Evolutionary conservation across 2,329 filamentous ascomycete species (phyloP).

Genomic region (Hyphodiscus sp.): DNA sequence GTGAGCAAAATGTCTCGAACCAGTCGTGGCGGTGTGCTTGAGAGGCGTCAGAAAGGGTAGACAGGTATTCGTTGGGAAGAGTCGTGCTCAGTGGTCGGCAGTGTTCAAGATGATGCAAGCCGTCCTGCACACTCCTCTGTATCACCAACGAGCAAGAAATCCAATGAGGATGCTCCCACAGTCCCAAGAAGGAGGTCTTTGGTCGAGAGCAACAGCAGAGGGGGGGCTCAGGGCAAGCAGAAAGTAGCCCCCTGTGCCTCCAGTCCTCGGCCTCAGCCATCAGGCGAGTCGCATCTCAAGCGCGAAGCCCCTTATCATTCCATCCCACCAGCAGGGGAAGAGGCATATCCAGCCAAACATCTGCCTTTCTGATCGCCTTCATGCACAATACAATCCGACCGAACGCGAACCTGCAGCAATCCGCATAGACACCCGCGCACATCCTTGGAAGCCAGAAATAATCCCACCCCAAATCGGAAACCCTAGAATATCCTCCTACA

Average conservation of each 20-base stretch:
- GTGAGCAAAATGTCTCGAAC: background rate
- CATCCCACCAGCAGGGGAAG: background rate
- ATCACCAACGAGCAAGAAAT: background rate
- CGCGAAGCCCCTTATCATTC: background rate
- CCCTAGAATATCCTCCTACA: background rate
- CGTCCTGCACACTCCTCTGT: too few species aligned
- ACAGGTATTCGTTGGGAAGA: background rate
- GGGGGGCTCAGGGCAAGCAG: background rate
- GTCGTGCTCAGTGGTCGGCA: background rate
- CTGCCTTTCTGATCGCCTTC: background rate
- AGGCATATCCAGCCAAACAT: background rate
- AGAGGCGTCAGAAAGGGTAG: background rate
- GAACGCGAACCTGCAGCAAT: slow-evolving; percentile 1
- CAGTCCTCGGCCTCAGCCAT: background rate
- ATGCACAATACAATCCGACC: background rate
- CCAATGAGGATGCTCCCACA: background rate
- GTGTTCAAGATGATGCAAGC: background rate
- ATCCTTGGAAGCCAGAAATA: slow-evolving; percentile 2
- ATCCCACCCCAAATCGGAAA: background rate
- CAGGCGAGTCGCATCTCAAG: background rate
- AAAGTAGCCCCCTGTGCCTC: background rate
- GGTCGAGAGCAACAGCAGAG: too few species aligned
- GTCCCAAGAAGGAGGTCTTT: background rate
- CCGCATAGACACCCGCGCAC: background rate
- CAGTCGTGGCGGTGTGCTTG: background rate